These are phyloP conservation scores for Mrakia gelida DNA, from an alignment of 768 basidiomycete genomes.

Conservation along the genomic window DNA sequence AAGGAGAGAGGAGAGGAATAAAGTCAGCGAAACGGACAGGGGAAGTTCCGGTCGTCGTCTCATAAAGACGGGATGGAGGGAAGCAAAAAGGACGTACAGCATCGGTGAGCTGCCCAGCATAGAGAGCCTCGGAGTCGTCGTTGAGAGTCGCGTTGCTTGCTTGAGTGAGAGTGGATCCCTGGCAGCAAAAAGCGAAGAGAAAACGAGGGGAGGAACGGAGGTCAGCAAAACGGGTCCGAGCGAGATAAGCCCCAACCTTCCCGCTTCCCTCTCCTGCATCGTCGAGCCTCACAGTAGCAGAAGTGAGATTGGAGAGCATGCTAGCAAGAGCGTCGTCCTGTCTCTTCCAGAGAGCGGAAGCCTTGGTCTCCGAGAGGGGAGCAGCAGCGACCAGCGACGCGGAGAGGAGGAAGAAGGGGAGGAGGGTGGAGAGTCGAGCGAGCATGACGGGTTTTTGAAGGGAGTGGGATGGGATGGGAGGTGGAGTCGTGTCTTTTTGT, in stretches of 20 bases:
- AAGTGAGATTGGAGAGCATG: background rate
- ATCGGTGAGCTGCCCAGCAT: background rate
- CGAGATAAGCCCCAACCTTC: background rate
- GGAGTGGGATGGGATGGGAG: too few species aligned
- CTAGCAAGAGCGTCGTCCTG: background rate
- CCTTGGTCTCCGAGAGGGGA: background rate
- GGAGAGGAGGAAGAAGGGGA: background rate
- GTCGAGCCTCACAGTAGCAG: background rate
- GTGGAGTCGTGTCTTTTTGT: too few species aligned
- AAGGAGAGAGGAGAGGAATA: background rate
- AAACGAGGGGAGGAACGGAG: background rate
- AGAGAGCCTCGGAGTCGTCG: constrained; percentile 3
- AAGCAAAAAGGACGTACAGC: background rate
- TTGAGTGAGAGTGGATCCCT: background rate
- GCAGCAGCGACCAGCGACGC: constrained; percentile 1
- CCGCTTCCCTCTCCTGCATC: background rate
- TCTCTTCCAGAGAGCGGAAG: background rate
- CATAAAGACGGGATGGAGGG: background rate
- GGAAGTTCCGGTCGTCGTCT: background rate
- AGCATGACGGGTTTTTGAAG: background rate
- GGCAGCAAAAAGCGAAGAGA: background rate
- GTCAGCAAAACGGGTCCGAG: background rate
- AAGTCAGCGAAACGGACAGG: background rate
- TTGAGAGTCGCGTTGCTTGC: background rate
- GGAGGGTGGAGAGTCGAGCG: background rate